Conservation (phyloP, 257 asterid species). For the Solanum rostratum region DNA sequence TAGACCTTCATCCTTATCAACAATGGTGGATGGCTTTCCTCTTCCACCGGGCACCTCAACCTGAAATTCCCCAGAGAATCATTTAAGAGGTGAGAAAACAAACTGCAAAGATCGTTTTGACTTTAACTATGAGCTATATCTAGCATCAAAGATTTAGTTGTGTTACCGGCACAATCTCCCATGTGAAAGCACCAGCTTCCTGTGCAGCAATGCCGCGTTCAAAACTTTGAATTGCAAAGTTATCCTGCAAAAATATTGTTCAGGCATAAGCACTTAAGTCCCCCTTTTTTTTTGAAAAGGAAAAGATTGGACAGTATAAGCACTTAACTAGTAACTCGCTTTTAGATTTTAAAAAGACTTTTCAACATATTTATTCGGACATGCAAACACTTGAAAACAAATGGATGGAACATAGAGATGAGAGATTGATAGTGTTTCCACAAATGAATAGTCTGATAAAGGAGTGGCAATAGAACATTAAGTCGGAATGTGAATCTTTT, state of each 20-base stretch:
- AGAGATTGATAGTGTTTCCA: not conserved
- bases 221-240: conserved; percentile 87
- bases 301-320: not conserved
- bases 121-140: not conserved
- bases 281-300: not conserved
- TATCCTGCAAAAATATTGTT: conserved; percentile 38
- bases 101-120: not conserved
- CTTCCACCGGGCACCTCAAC: conserved; percentile 95
- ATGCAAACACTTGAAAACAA: not conserved
- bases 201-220: conserved; percentile 99
- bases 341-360: not conserved
- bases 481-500: not conserved
- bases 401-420: not conserved
- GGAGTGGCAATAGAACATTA: not conserved
- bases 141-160: not conserved
- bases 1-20: conserved; percentile 92
- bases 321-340: not conserved
- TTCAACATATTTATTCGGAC: not conserved
- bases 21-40: conserved; percentile 82
- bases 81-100: not conserved
- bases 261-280: not conserved
- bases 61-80: conserved; percentile 28
- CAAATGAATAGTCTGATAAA: not conserved
- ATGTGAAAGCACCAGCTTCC: conserved; percentile 62
- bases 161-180: conserved; percentile 93